Base-by-base conservation (phyloP, 1,139 yeast species). In the Yamadazyma songkhlaensis region DNA sequence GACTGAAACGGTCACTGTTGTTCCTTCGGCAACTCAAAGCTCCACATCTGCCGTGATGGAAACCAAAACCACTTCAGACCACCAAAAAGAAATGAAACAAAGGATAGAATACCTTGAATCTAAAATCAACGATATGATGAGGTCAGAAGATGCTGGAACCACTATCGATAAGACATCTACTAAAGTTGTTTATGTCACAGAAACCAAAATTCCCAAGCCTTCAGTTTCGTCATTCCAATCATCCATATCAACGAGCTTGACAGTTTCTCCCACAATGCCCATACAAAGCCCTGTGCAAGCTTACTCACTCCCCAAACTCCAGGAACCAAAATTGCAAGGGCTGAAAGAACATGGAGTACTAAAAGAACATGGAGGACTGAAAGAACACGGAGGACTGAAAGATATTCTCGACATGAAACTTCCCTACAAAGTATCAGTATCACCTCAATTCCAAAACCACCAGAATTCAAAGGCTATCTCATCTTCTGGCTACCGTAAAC, bases 401-500 rank as follows among this genome's bases (percentile, higher is more conserved):
- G 51, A 51, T 15, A 37, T 60, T 6, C 41, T 56, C 31, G 52
- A 53, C 32, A 48, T 45, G 43, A 51, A 54, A 20, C 48, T 58
- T 0, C 49, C 62, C 3, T 45, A 59, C 41, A 55, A 59, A 27
- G 44, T 61, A 4, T 48, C 56, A 2, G 49, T 59, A 1, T 39
- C 42, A 3, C 66, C 66, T 2, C 64, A 60, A 35, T 59, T 59
- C 33, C 49, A 48, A 15, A 38, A 46, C 29, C 62, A 60, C 34
- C 38, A 44, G 8, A 23, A 20, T 5, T 24, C 9, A 7, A 26
- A 21, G 6, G 27, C 28, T 3, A 15, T 10, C 3, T 3, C 13
- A 12, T 34, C 32, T 6, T 31, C 25, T 0, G 12, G 10, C 5
- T 60, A 62, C 39, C 47, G 52, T 5, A 61, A 61, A 36, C 67